Evolutionary conservation across 2,329 filamentous ascomycete genomes (phyloP), one percentile per base, ranked within the genome.

Genomic region (Penicillium sp.): DNA sequence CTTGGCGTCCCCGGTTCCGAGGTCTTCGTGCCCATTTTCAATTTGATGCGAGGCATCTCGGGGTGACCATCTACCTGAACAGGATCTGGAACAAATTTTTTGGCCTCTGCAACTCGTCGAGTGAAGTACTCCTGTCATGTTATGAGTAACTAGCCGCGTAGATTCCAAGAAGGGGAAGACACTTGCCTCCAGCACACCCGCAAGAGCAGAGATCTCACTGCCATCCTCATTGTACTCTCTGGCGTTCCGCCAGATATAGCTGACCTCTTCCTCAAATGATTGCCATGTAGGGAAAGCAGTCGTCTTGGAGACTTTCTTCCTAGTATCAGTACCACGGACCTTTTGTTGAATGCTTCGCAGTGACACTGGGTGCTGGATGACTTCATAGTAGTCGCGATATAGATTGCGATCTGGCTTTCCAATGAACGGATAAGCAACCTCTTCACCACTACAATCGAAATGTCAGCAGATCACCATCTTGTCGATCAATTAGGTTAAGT

Each of bases 211-310:
- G 35, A 95, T 89, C 11, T 87, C 83, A 55, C 89, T 95, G 3
- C 83, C 85, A 57, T 95, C 88, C 61, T 95, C 86, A 51, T 95
- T 95, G 70, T 90, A 95, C 42, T 82, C 82, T 55, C 80, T 84
- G 0, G 88, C 87, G 62, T 95, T 95, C 32, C 75, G 76, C 89
- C 89, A 95, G 29, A 95, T 80, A 35, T 85, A 74, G 53, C 80
- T 84, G 9, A 85, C 74, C 55, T 85, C 84, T 37, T 88, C 80
- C 59, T 87, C 86, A 49, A 95, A 86, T 1, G 80, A 75, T 39
- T 80, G 75, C 89, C 89, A 95, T 34, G 71, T 84, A 60, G 86
- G 89, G 64, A 88, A 86, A 32, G 87, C 80, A 32, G 82, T 82
- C 16, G 66, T 59, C 8, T 67, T 70, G 2, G 74, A 73, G 5